Percentiles rank a stretch among this genome's conserved stretches.
Evolutionary conservation across 1,284 basidiomycete genomes (phyloP).

Genomic region (Cryptococcus sp.): DNA sequence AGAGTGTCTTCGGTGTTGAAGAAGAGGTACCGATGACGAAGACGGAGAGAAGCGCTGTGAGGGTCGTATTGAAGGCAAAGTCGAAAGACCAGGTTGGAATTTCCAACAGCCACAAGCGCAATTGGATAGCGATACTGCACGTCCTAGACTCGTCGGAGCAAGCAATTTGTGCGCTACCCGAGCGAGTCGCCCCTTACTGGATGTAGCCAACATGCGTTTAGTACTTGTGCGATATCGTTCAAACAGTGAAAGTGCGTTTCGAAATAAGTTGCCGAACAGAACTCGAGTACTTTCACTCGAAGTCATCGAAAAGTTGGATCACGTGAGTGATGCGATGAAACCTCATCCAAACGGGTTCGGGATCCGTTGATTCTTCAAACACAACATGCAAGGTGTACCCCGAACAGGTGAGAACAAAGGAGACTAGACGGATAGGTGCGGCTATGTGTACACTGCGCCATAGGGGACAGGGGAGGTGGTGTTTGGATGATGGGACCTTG

Average conservation of each 20-base stretch:
- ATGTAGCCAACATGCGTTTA: neutral
- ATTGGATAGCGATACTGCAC: neutral
- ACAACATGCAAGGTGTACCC: no score
- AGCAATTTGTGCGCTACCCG: neutral
- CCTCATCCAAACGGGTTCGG: no score
- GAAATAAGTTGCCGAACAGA: no score
- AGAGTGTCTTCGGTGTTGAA: neutral
- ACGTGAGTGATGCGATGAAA: neutral
- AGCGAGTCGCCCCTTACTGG: neutral
- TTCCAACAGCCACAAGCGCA: slow-evolving; percentile 14
- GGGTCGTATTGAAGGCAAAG: neutral
- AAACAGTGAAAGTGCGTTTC: no score
- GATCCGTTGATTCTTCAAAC: no score
- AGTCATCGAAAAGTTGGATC: slow-evolving; percentile 4
- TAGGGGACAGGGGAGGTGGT: no score
- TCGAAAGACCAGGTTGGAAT: slow-evolving; percentile 11
- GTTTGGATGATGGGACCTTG: no score
- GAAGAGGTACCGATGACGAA: neutral
- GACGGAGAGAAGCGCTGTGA: neutral
- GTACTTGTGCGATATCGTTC: neutral
- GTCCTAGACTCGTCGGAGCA: neutral
- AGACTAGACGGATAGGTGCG: no score
- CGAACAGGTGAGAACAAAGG: no score
- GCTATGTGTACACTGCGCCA: no score
- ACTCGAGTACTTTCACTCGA: neutral